A percentile compares a stretch with the other conserved stretches of the same genome.
These are phyloP conservation scores for Termitomyces sp. DNA, from an alignment of 768 basidiomycete genomes.

Conservation along the genomic window DNA sequence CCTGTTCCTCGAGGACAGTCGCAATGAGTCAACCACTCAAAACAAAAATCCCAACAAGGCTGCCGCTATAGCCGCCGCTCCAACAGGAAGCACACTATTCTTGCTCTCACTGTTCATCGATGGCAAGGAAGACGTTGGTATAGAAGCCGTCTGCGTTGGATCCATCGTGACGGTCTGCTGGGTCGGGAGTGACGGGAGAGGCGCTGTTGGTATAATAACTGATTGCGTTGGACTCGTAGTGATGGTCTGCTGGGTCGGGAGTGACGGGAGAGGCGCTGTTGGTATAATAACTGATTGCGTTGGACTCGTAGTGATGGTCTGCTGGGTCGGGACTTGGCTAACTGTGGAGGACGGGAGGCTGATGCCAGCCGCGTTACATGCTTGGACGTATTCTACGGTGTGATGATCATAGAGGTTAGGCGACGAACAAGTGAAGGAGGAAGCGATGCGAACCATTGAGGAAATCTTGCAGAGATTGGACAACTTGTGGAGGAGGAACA, in stretches of 20 bases:
- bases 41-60: conserved; percentile 1
- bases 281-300: background rate
- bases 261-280: too few relatives aligned
- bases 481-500: background rate
- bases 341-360: conserved; percentile 1
- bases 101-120: background rate
- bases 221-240: too few relatives aligned
- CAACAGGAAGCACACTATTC: background rate
- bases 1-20: background rate
- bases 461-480: background rate
- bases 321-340: too few relatives aligned
- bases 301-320: background rate
- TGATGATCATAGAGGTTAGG: background rate
- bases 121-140: too few relatives aligned
- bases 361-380: conserved; percentile 4
- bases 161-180: too few relatives aligned
- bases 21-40: background rate
- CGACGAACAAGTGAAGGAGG: background rate
- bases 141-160: too few relatives aligned
- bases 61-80: background rate
- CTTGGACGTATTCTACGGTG: background rate
- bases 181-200: too few relatives aligned
- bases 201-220: too few relatives aligned
- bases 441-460: conserved; percentile 5
- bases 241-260: too few relatives aligned